Base-by-base conservation (phyloP, 2,329 filamentous ascomycete genomes). In the Fusarium caatingaense region DNA sequence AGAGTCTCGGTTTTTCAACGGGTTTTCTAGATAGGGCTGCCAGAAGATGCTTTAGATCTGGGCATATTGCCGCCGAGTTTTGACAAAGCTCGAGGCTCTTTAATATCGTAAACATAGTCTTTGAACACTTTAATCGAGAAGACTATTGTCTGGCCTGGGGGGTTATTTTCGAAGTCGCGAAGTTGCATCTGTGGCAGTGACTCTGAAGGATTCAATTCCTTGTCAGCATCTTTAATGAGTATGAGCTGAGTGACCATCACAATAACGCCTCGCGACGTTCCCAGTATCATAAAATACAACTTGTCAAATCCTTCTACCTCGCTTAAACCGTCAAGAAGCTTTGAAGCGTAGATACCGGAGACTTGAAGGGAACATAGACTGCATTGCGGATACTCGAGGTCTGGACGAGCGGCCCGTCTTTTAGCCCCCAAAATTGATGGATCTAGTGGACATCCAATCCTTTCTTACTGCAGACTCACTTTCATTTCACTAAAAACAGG, bases 151-250 rank as follows among this genome's bases (percentile, higher is more conserved):
- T 27, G 25, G 25, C 25, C 9, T 27, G 25, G 25, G 34, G 18
- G 18, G 34, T 4, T 21, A 30, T 12, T 21, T 11, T 21, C 6
- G 5, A 16, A 9, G 20, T n/a, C 11, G 47, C 4, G 2, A 41
- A 27, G 28, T 25, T 46, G 47, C 21, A 37, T 50, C 47, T 23
- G 21, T 20, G 49, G 49, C 49, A 41, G 34, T 41, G 49, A 23
- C 34, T 18, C 5, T 20, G 49, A 53, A 53, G 49, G 49, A 53
- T 53, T 53, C 34, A 53, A 53, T 53, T 42, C 49, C 49, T 53
- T 53, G 49, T 25, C 23, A 28, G 10, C 25, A 37, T n/a, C 10
- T 37, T 15, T 53, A 27, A 27, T 53, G 37, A 27, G 34, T 18
- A 42, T 12, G 23, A 42, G n/a, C 21, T 53, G 49, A 53, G 27